These are phyloP conservation scores for Alectoria sarmentosa DNA, from an alignment of 495 filamentous ascomycete species.

Conservation along the genomic window DNA sequence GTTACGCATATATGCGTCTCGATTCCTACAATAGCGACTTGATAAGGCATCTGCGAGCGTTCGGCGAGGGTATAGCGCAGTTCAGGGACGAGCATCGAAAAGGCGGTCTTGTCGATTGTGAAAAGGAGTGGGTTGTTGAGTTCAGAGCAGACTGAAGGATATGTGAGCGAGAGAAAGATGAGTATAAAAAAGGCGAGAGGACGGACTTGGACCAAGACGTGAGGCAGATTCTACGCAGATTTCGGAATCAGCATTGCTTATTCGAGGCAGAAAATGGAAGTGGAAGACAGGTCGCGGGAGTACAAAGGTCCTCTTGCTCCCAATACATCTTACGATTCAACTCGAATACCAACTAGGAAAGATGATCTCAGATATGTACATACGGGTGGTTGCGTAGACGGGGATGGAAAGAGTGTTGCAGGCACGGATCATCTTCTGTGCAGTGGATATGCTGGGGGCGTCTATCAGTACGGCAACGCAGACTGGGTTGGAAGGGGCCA, in stretches of 20 bases:
- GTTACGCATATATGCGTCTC: constrained; percentile 93
- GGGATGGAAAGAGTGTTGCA: constrained; percentile 63
- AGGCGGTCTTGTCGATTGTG: constrained; percentile 76
- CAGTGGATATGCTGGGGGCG: constrained; percentile 34
- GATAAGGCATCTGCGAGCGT: constrained; percentile 22
- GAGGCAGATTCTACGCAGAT: constrained; percentile 63
- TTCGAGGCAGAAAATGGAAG: too few relatives aligned
- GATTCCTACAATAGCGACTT: constrained; percentile 71
- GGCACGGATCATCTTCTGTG: constrained; percentile 46
- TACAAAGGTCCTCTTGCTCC: too few relatives aligned
- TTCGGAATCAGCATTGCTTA: too few relatives aligned
- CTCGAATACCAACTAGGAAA: too few relatives aligned
- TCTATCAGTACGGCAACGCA: constrained; percentile 11
- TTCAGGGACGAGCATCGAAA: constrained; percentile 68
- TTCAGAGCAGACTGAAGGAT: constrained; percentile 54
- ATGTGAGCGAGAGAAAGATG: neutral
- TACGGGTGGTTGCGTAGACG: constrained; percentile 77
- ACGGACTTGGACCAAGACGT: constrained; percentile 54
- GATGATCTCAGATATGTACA: too few relatives aligned
- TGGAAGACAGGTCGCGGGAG: too few relatives aligned
- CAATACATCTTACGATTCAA: too few relatives aligned
- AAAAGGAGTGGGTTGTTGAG: constrained; percentile 45
- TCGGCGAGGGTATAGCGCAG: constrained; percentile 32
- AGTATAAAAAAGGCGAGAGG: neutral
- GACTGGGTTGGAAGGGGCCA: neutral